Percentiles rank a stretch among this genome's conserved stretches.
Evolutionary conservation across 306 rosid species (phyloP).

Genomic region (Cicer yamashitae): DNA sequence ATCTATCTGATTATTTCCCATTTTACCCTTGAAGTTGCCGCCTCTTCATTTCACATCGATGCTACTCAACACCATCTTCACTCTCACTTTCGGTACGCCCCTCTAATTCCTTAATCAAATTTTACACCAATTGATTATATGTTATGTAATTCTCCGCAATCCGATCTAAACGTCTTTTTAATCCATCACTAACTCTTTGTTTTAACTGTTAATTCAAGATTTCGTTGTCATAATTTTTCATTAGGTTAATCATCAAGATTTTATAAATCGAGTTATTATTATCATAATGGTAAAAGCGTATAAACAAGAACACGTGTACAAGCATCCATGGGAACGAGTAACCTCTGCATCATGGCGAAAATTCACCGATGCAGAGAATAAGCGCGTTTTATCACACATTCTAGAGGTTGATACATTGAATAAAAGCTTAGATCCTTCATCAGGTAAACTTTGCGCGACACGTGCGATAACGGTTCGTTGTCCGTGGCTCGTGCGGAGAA

Average conservation of each 20-base stretch:
- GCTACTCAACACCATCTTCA: neutral
- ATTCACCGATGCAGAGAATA: constrained; percentile 84
- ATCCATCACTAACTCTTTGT: neutral
- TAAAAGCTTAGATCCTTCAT: constrained; percentile 56
- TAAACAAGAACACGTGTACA: constrained; percentile 78
- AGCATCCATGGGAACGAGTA: constrained; percentile 96
- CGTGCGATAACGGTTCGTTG: constrained; percentile 79
- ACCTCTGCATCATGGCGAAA: constrained; percentile 93
- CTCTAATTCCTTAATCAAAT: neutral
- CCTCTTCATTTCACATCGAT: too few relatives aligned
- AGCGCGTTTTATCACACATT: constrained; percentile 71
- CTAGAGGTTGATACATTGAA: constrained; percentile 86
- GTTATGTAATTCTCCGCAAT: neutral
- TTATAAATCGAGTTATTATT: neutral
- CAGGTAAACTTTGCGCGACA: constrained; percentile 74
- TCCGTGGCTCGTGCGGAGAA: constrained; percentile 78
- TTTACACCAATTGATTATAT: neutral
- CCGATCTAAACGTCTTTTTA: neutral
- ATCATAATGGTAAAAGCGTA: constrained; percentile 72
- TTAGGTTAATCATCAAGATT: too few relatives aligned
- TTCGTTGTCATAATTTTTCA: too few relatives aligned
- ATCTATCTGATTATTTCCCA: too few relatives aligned
- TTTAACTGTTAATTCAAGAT: neutral
- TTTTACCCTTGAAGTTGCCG: too few relatives aligned
- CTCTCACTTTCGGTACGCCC: neutral